phyloP scores from a whole-genome alignment of 164 flowering plant genomes.

The Macadamia tetraphylla region DNA sequence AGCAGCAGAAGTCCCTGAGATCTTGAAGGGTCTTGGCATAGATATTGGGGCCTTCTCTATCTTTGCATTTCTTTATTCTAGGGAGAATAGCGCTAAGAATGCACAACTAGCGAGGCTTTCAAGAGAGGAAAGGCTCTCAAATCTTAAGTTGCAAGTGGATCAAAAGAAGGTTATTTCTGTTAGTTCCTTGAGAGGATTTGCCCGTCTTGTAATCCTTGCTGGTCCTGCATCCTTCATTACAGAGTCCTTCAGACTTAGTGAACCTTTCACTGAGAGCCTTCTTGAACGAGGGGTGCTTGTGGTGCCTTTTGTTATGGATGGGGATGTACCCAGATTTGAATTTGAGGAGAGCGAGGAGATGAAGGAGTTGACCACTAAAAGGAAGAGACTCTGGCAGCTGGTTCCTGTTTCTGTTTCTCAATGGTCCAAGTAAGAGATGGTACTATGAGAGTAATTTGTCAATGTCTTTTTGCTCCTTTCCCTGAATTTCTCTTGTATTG shows the following conservation, averaged over 20 bases:
- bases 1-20: conserved; percentile 50
- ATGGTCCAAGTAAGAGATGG: conserved; percentile 69
- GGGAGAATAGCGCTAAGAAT: conserved; percentile 67
- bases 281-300: conserved; percentile 85
- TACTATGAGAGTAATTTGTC: neutral
- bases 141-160: conserved; percentile 73
- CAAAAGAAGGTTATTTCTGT: conserved; percentile 54
- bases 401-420: conserved; percentile 55
- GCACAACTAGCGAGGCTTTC: conserved; percentile 78
- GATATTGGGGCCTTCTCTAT: conserved; percentile 73
- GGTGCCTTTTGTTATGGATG: conserved; percentile 75
- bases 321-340: conserved; percentile 50
- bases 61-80: conserved; percentile 67
- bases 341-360: conserved; percentile 58
- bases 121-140: conserved; percentile 86
- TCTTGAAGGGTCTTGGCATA: conserved; percentile 59
- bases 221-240: conserved; percentile 67
- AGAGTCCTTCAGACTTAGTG: conserved; percentile 57
- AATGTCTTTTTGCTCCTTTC: neutral
- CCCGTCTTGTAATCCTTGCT: conserved; percentile 76
- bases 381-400: conserved; percentile 87
- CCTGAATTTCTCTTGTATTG: conserved; percentile 1
- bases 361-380: conserved; percentile 29
- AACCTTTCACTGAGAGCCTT: conserved; percentile 58
- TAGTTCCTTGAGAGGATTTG: conserved; percentile 64